Conservation (phyloP, 345 rosid species). For the Psidium friedrichsthalianum region DNA sequence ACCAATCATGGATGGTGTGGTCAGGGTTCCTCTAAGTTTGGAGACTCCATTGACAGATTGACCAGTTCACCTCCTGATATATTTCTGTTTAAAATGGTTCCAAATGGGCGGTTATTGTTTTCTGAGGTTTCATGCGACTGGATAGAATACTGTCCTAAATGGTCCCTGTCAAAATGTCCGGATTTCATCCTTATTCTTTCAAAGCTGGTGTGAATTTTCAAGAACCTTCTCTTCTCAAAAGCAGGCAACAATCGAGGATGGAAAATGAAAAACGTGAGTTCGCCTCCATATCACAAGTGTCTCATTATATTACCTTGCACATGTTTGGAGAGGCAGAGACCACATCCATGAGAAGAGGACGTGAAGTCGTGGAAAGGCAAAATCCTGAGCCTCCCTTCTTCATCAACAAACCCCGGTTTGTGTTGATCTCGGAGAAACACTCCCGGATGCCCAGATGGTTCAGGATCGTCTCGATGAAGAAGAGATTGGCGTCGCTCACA, state of each 20-base stretch:
- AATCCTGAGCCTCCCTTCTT: slow-evolving; percentile 44
- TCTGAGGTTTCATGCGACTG: background rate
- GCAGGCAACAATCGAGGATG: background rate
- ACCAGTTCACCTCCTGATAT: background rate
- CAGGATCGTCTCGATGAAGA: slow-evolving; percentile 67
- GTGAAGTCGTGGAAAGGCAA: slow-evolving; percentile 55
- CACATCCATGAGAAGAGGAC: slow-evolving; percentile 53
- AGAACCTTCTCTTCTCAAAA: background rate
- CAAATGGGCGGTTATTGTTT: background rate
- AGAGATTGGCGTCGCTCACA: slow-evolving; percentile 67
- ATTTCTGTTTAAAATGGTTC: background rate
- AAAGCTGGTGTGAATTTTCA: background rate
- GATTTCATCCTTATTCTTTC: background rate
- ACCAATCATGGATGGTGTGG: no score
- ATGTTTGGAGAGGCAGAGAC: slow-evolving; percentile 78
- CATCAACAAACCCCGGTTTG: slow-evolving; percentile 58
- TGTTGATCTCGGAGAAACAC: slow-evolving; percentile 69
- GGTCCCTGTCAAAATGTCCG: background rate
- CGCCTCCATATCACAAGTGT: background rate
- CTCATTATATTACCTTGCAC: slow-evolving; percentile 67
- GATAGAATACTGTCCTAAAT: background rate
- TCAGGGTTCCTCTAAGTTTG: background rate
- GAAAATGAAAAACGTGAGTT: no score
- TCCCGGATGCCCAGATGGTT: slow-evolving; percentile 51
- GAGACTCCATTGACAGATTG: background rate